Evolutionary conservation across 140 eudicot species (phyloP).

Genomic region (Anethum foeniculum): DNA sequence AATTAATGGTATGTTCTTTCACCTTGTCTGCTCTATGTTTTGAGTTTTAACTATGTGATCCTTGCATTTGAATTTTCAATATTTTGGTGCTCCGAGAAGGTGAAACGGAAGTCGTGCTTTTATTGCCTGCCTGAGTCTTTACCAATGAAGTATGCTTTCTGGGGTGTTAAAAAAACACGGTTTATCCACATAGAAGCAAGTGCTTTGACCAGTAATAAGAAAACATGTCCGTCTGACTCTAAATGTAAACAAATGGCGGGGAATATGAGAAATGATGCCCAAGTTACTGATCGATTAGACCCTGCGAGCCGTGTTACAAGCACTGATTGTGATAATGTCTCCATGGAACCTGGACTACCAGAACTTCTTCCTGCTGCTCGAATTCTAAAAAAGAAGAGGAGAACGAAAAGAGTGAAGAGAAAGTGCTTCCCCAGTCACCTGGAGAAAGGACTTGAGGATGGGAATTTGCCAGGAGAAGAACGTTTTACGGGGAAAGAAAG

Average conservation of each 20-base stretch:
- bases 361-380: not conserved
- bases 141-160: conserved; percentile 49
- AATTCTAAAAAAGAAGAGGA: conserved; percentile 11
- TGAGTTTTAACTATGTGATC: not conserved
- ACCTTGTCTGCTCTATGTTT: not conserved
- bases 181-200: conserved; percentile 33
- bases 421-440: not conserved
- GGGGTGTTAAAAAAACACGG: conserved; percentile 33
- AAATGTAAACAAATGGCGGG: conserved; percentile 12
- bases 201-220: conserved; percentile 2
- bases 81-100: conserved; percentile 32
- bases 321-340: not conserved
- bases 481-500: not conserved
- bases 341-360: conserved; percentile 12
- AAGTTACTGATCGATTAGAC: not conserved
- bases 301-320: not conserved
- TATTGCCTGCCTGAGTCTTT: conserved; percentile 59
- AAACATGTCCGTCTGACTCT: conserved; percentile 9
- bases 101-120: conserved; percentile 37
- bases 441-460: conserved; percentile 9
- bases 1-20: not conserved
- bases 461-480: not conserved
- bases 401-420: not conserved
- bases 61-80: not conserved
- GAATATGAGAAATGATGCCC: conserved; percentile 5